Base-by-base conservation (phyloP, 2,329 filamentous ascomycete genomes). In the Dothistroma pini region DNA sequence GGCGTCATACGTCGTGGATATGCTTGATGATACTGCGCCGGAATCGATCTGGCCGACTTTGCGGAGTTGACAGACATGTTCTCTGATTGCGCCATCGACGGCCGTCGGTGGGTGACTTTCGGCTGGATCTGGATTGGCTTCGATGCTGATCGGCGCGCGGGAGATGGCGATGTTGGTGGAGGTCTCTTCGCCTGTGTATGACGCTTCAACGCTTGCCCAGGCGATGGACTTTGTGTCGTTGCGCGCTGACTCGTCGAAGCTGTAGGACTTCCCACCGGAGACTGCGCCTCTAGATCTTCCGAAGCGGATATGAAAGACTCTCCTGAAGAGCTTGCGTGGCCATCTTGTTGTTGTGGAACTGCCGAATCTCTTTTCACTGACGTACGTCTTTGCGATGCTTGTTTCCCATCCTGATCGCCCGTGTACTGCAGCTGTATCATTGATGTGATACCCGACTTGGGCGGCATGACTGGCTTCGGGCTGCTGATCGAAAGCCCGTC, bases 1-100 rank as follows among this genome's bases (percentile, higher is more conserved):
- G 79, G 78, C 9, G 76, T 75, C 50, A 78, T 75, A 10, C 74
- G 71, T 29, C 71, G 70, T 5, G 72, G 73, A 59, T 75, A 66
- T 8, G 74, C 64, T 47, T 71, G 70, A 54, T 73, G 67, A 59
- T 68, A 75, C 31, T 72, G 67, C 10, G 74, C 73, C 12, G 69
- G 58, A 14, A 75, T 70, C 22, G 70, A 73, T 51, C 61, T 61
- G 5, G 60, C 54, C 3, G 70, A 72, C 6, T 62, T 60, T 4
- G 63, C 55, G 0, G 67, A 64, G 14, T 70, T 68, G 16, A 51
- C 41, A 21, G 70, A 68, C 38, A 64, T 53, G 16, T 54, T 58
- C 8, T 69, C 61, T 1, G 61, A 63, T 29, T 63, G 63, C 7
- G 65, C 63, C 29, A 62, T 64, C 25, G 57, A 64, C 9, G 63